These are phyloP conservation scores for Aspergillus fumigatiaffinis DNA, from an alignment of 2,329 filamentous ascomycete genomes.

Conservation along the genomic window DNA sequence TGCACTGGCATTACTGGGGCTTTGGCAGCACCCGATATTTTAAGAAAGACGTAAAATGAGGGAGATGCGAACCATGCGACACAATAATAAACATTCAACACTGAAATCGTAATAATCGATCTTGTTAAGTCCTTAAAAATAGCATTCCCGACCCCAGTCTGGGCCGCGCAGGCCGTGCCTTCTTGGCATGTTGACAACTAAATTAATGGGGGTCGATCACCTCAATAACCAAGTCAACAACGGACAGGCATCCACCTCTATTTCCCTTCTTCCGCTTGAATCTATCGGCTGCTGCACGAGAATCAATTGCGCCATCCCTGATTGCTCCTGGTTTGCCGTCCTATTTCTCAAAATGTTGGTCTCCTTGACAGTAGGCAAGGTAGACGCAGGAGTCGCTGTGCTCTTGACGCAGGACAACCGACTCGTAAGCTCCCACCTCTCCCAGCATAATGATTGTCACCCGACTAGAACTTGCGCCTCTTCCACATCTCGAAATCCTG, in stretches of 20 bases:
- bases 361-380: constrained; percentile 97
- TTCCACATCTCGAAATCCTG: not conserved
- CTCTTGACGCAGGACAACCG: constrained; percentile 95
- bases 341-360: constrained; percentile 68
- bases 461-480: not conserved
- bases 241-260: not conserved
- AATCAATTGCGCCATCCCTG: not conserved
- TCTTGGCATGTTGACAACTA: not conserved
- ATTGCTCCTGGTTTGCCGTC: not conserved
- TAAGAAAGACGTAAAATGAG: not conserved
- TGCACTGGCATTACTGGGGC: not conserved
- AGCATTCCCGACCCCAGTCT: not conserved
- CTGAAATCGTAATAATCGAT: not conserved
- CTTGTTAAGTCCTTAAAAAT: not conserved
- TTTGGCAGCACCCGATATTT: not conserved
- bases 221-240: not conserved
- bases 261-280: not conserved
- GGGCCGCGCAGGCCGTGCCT: not conserved
- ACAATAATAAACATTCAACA: not conserved
- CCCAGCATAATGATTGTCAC: not conserved
- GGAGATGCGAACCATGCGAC: not conserved
- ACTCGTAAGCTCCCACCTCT: constrained; percentile 61
- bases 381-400: constrained; percentile 96
- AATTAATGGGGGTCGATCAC: not conserved
- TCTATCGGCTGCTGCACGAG: not conserved